Evolutionary conservation across 306 rosid species (phyloP).

Genomic region (Prunus armeniaca): DNA sequence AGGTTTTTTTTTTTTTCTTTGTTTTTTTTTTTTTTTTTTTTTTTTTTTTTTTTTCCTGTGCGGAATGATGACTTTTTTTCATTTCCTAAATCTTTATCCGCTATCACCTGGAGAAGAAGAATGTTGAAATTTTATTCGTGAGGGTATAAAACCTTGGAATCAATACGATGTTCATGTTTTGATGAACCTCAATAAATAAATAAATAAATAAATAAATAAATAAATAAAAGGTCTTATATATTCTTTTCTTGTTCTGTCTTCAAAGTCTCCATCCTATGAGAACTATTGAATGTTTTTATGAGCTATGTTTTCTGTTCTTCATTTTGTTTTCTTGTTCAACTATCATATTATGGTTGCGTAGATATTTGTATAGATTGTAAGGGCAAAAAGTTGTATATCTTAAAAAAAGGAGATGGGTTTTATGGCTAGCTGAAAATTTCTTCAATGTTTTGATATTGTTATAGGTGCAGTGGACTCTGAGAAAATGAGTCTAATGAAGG

Average conservation of each 20-base stretch:
- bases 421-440: not conserved
- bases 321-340: not conserved
- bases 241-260: not conserved
- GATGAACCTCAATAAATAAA: not conserved
- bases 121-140: not conserved
- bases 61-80: too few relatives aligned
- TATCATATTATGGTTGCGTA: not conserved
- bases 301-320: not conserved
- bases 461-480: constrained; percentile 49
- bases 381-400: not conserved
- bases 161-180: not conserved
- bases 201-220: too few relatives aligned
- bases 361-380: not conserved
- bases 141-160: not conserved
- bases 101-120: not conserved
- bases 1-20: too few relatives aligned
- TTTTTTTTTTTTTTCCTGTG: too few relatives aligned
- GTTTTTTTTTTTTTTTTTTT: too few relatives aligned
- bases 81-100: too few relatives aligned
- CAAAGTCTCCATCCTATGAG: not conserved
- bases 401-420: not conserved
- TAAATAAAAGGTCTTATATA: not conserved
- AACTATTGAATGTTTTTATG: not conserved
- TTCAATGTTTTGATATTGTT: constrained; percentile 9
- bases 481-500: constrained; percentile 78